phyloP scores from a whole-genome alignment of 345 rosid genomes.

The Eutrema yunnanense region DNA sequence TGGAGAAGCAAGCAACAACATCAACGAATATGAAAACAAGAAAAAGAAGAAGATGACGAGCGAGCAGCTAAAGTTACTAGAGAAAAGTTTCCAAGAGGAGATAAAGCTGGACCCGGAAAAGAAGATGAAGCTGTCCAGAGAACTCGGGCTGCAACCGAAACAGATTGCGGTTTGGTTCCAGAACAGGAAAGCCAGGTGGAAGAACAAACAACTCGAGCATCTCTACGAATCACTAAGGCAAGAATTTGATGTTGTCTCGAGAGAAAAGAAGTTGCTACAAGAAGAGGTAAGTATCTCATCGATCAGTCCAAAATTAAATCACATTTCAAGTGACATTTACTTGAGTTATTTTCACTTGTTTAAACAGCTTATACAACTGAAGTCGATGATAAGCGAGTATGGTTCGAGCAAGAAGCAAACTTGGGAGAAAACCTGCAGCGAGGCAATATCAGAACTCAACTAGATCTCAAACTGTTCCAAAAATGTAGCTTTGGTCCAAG shows the following conservation, averaged over 20 bases:
- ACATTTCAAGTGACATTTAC: background rate
- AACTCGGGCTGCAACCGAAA: conserved; percentile 80
- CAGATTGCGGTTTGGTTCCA: conserved; percentile 96
- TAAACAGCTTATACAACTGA: conserved; percentile 20
- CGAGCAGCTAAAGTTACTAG: conserved; percentile 64
- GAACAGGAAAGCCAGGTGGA: conserved; percentile 86
- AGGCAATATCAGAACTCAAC: background rate
- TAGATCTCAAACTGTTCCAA: background rate
- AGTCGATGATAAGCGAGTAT: conserved; percentile 6
- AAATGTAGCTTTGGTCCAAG: background rate
- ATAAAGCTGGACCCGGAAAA: conserved; percentile 70
- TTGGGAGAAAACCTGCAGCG: background rate
- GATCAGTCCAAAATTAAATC: background rate
- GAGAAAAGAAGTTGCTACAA: conserved; percentile 68
- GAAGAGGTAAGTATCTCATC: conserved; percentile 52
- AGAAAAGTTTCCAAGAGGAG: conserved; percentile 83
- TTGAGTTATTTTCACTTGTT: background rate
- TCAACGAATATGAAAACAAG: conserved; percentile 40
- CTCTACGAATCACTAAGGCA: conserved; percentile 64
- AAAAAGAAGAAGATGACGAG: conserved; percentile 72
- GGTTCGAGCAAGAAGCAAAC: conserved; percentile 3
- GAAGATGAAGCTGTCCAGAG: conserved; percentile 77
- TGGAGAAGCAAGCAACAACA: conserved; percentile 37
- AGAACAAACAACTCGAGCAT: conserved; percentile 74
- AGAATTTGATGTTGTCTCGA: conserved; percentile 51